Evolutionary conservation across 2,329 filamentous ascomycete species (phyloP).

Genomic region (Ceratocystis diversiconidia): DNA sequence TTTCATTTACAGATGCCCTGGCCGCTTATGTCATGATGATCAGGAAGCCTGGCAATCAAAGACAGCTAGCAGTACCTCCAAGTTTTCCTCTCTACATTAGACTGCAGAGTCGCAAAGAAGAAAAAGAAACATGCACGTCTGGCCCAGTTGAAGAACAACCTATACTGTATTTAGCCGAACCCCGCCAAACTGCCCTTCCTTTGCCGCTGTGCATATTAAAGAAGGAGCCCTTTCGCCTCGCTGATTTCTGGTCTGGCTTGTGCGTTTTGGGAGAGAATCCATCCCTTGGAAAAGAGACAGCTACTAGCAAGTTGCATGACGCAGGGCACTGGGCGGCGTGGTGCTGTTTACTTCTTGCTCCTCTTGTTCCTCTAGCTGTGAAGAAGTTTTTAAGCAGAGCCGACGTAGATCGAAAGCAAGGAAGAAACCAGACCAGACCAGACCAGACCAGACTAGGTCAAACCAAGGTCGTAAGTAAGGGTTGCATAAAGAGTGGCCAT

Average conservation of each 20-base stretch:
- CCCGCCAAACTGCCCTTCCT: background rate
- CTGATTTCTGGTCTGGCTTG: background rate
- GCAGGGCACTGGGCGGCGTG: background rate
- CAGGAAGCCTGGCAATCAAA: background rate
- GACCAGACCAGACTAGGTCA: background rate
- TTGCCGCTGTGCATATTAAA: conserved; percentile 4
- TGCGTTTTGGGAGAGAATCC: background rate
- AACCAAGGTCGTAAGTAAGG: background rate
- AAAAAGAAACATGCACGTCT: background rate
- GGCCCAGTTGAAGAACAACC: background rate
- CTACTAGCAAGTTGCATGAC: background rate
- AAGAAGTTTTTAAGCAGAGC: too few species aligned
- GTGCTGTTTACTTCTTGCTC: background rate
- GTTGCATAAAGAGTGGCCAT: too few species aligned
- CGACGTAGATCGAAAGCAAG: too few species aligned
- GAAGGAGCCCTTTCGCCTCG: background rate
- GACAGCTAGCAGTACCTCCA: background rate
- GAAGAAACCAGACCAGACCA: background rate
- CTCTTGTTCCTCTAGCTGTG: background rate
- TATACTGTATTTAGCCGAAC: background rate
- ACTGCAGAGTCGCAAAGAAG: background rate
- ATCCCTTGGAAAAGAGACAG: background rate
- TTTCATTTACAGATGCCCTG: too few species aligned
- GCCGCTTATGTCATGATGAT: background rate
- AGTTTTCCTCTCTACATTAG: background rate